Conservation (phyloP, 305 asterid species). For the Petunia hybrid region DNA sequence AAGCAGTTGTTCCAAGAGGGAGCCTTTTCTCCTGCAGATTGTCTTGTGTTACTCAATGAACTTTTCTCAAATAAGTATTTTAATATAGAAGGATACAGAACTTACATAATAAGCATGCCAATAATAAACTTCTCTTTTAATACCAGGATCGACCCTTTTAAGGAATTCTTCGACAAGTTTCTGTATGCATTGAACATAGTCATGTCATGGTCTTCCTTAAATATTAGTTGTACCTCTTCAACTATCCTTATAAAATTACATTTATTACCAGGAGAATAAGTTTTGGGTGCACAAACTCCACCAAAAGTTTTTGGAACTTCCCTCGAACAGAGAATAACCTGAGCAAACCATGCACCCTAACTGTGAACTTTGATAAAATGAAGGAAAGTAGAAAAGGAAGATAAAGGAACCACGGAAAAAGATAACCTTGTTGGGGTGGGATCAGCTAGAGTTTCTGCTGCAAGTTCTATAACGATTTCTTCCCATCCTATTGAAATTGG, state of each 20-base stretch:
- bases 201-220: not conserved
- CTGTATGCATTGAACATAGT: slow-evolving; percentile 44
- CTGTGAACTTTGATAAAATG: slow-evolving; percentile 20
- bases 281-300: slow-evolving; percentile 74
- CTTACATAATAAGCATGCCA: slow-evolving; percentile 97
- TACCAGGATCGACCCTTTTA: slow-evolving; percentile 53
- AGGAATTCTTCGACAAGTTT: slow-evolving; percentile 77
- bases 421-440: slow-evolving; percentile 72
- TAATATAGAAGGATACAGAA: slow-evolving; percentile 28
- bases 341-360: slow-evolving; percentile 34
- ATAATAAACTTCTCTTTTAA: slow-evolving; percentile 73
- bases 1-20: slow-evolving; percentile 76
- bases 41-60: slow-evolving; percentile 24
- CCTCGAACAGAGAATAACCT: slow-evolving; percentile 68
- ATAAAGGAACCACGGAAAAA: not conserved
- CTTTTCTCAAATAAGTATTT: not conserved
- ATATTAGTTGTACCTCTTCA: not conserved
- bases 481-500: slow-evolving; percentile 90
- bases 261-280: slow-evolving; percentile 77
- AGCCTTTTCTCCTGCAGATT: slow-evolving; percentile 83
- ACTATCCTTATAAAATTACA: not conserved
- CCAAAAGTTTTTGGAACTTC: slow-evolving; percentile 68
- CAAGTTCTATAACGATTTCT: slow-evolving; percentile 67
- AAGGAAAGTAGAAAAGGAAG: not conserved
- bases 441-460: slow-evolving; percentile 69